These are phyloP conservation scores for Emericellopsis terricola DNA, from an alignment of 495 filamentous ascomycete species.

Conservation along the genomic window DNA sequence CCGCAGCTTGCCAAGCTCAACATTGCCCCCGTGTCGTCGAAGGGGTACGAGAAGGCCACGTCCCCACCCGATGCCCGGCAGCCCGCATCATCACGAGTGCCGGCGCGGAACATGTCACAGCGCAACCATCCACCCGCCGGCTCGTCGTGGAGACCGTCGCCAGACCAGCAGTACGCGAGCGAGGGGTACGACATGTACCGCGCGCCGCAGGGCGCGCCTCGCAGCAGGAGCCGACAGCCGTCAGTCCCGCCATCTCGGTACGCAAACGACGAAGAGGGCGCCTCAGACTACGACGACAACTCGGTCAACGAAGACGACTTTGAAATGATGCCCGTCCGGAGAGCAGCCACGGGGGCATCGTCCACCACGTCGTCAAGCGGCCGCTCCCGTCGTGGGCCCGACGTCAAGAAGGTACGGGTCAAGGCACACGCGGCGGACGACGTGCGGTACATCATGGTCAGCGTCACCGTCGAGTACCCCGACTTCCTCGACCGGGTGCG, in stretches of 20 bases:
- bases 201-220: slow-evolving; percentile 8
- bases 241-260: too few species aligned
- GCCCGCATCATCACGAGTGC: slow-evolving; percentile 17
- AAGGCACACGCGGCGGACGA: slow-evolving; percentile 80
- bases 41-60: slow-evolving; percentile 27
- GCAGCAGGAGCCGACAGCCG: slow-evolving; percentile 24
- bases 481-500: slow-evolving; percentile 62
- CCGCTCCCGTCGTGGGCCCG: slow-evolving; percentile 24
- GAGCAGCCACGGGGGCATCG: background rate
- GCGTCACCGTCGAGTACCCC: slow-evolving; percentile 47
- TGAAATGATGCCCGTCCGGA: slow-evolving; percentile 43
- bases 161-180: slow-evolving; percentile 31
- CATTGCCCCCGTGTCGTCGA: slow-evolving; percentile 25
- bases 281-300: slow-evolving; percentile 50
- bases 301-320: slow-evolving; percentile 62
- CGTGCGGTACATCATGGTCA: slow-evolving; percentile 86
- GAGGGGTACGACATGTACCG: slow-evolving; percentile 58
- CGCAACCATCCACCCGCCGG: too few species aligned
- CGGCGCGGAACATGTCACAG: slow-evolving; percentile 13
- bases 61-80: slow-evolving; percentile 25
- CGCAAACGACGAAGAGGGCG: slow-evolving; percentile 57
- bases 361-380: slow-evolving; percentile 10
- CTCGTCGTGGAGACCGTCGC: too few species aligned
- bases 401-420: slow-evolving; percentile 49
- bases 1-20: slow-evolving; percentile 34